Conservation (phyloP, 2,329 filamentous ascomycete genomes). For the Monosporascus sp. region DNA sequence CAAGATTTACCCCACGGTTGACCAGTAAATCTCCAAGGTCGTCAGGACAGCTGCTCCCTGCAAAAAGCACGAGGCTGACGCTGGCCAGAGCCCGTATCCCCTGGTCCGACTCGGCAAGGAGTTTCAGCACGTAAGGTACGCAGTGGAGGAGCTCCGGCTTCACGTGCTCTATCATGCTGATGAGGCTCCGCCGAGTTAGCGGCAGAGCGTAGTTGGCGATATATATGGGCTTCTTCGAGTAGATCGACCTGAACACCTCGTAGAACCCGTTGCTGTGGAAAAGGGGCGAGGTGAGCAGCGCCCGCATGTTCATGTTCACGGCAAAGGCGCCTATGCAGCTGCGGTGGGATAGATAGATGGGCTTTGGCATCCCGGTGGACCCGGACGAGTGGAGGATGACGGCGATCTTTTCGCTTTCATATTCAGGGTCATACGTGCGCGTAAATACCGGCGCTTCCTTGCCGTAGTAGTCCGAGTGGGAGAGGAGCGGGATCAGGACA, state of each 20-base stretch:
- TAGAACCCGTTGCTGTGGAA: constrained; percentile 48
- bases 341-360: constrained; percentile 46
- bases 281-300: constrained; percentile 42
- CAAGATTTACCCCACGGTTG: constrained; percentile 41
- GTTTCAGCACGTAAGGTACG: constrained; percentile 53
- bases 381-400: constrained; percentile 35
- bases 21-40: constrained; percentile 45
- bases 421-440: constrained; percentile 6
- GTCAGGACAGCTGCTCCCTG: constrained; percentile 48
- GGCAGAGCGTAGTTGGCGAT: constrained; percentile 44
- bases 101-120: constrained; percentile 47
- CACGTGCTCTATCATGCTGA: constrained; percentile 33
- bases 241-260: constrained; percentile 41
- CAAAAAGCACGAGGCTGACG: constrained; percentile 42
- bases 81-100: constrained; percentile 39
- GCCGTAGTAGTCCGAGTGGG: neutral
- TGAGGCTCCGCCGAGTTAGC: constrained; percentile 38
- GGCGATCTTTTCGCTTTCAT: constrained; percentile 12
- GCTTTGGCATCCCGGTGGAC: constrained; percentile 50
- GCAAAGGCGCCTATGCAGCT: constrained; percentile 39
- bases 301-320: constrained; percentile 34
- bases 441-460: constrained; percentile 2
- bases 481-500: neutral
- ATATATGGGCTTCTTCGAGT: constrained; percentile 38
- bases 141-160: constrained; percentile 45